Base-by-base conservation (phyloP, 2,329 filamentous ascomycete genomes). In the Penicillium frequentans region DNA sequence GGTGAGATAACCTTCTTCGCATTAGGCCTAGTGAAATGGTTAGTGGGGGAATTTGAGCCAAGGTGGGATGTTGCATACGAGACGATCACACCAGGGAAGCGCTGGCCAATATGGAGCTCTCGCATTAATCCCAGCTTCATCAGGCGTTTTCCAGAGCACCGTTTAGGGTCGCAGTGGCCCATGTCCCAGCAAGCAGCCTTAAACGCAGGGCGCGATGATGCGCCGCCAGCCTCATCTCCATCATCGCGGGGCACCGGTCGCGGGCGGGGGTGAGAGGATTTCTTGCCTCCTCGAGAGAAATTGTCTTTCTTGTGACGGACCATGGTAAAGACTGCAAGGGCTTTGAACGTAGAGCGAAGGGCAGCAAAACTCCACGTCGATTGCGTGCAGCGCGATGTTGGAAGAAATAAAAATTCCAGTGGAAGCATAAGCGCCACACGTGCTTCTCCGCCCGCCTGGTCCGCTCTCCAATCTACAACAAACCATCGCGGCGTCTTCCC, bases 181-280 rank as follows among this genome's bases (percentile, higher is more conserved):
- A 99, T 83, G 71, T 99, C 95, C 95, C 95, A 99, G 75, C 93
- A 97, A 57, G 93, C 95, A 49, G 95, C 93, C 77, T 96, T 96
- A 84, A 93, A 97, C 23, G 78, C 72, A 37, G 77, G 77, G 50
- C 73, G 73, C 56, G 72, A 65, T 52, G 69, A 69, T 37, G 58
- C 66, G 45, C 57, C 66, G 45, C 68, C 65, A 19, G 39, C 39
- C 19, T 74, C 70, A 53, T 79, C 73, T 59, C 78, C 76, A 54
- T 75, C 71, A 60, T 70, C 71, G 69, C 77, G 79, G 64, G 81
- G 72, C 57, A 67, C 64, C 54, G 72, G 82, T 58, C 81, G 80
- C 61, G 82, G 79, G 62, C 85, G 82, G 59, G 86, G 82, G 59
- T 85, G 81, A 64, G 81, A 82, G 65, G 83, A 84, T 76, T 90